Evolutionary conservation across 306 rosid genomes (phyloP).

Genomic region (Cicer arietinum): DNA sequence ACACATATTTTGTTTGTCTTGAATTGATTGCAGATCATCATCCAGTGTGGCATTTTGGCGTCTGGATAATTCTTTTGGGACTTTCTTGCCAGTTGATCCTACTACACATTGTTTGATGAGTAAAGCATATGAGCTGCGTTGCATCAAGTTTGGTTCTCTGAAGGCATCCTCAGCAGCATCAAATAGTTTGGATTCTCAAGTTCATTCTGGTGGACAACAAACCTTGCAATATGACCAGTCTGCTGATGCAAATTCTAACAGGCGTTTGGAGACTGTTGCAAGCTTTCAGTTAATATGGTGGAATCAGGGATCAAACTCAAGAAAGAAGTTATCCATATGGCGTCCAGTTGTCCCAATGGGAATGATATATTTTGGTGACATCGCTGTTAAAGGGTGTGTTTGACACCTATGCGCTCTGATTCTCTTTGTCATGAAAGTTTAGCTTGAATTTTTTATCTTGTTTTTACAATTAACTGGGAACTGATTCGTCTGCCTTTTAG

Average conservation of each 20-base stretch:
- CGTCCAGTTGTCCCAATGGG: conserved; percentile 87
- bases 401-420: conserved; percentile 34
- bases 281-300: conserved; percentile 90
- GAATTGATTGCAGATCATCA: conserved; percentile 59
- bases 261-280: conserved; percentile 79
- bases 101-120: conserved; percentile 55
- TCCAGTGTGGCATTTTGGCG: conserved; percentile 82
- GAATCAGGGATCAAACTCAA: conserved; percentile 77
- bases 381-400: conserved; percentile 80
- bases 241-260: conserved; percentile 58
- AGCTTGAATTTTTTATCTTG: conserved; percentile 25
- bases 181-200: conserved; percentile 48
- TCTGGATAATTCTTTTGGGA: conserved; percentile 85
- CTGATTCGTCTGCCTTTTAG: conserved; percentile 49
- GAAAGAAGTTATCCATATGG: conserved; percentile 87
- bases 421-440: background rate
- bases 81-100: conserved; percentile 89
- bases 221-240: conserved; percentile 53
- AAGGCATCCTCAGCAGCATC: conserved; percentile 54
- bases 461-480: conserved; percentile 32
- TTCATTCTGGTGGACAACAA: conserved; percentile 49
- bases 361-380: conserved; percentile 87
- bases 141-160: conserved; percentile 67
- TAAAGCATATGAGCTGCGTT: conserved; percentile 78
- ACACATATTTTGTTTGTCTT: conserved; percentile 11